Evolutionary conservation across 495 filamentous ascomycete genomes (phyloP).

Genomic region (Lasiosphaeria ovina): DNA sequence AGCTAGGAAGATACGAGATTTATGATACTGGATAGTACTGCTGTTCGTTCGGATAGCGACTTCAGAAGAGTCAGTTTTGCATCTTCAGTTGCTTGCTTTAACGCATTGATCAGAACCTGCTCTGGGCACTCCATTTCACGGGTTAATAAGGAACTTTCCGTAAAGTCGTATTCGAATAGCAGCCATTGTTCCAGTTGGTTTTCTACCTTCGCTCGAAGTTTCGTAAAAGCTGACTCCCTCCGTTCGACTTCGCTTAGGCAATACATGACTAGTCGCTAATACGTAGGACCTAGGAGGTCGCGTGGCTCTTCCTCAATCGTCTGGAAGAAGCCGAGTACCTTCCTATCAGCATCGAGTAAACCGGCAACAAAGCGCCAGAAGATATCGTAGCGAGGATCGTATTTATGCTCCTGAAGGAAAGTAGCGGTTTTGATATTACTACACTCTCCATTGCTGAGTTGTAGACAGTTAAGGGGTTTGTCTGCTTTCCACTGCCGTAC

Average conservation of each 20-base stretch:
- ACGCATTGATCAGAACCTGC: conserved; percentile 18
- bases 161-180: conserved; percentile 27
- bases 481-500: conserved; percentile 34
- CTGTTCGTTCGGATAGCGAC: conserved; percentile 20
- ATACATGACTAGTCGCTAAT: conserved; percentile 42
- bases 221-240: conserved; percentile 6
- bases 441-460: conserved; percentile 9
- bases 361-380: conserved; percentile 48
- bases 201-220: conserved; percentile 21
- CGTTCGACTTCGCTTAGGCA: conserved; percentile 37
- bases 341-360: conserved; percentile 26
- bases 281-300: conserved; percentile 38
- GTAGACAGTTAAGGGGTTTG: conserved; percentile 24
- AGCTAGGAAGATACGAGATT: conserved; percentile 18
- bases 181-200: conserved; percentile 25
- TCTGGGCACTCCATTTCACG: conserved; percentile 31
- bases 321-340: conserved; percentile 32
- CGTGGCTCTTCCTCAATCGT: conserved; percentile 37
- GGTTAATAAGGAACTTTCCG: conserved; percentile 5
- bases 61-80: conserved; percentile 14
- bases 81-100: conserved; percentile 18
- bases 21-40: conserved; percentile 22
- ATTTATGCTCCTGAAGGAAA: conserved; percentile 41
- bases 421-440: conserved; percentile 10
- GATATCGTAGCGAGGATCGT: conserved; percentile 39